Evolutionary conservation across 352 stramenopile genomes (phyloP).

Genomic region (Phytophthora sp.): DNA sequence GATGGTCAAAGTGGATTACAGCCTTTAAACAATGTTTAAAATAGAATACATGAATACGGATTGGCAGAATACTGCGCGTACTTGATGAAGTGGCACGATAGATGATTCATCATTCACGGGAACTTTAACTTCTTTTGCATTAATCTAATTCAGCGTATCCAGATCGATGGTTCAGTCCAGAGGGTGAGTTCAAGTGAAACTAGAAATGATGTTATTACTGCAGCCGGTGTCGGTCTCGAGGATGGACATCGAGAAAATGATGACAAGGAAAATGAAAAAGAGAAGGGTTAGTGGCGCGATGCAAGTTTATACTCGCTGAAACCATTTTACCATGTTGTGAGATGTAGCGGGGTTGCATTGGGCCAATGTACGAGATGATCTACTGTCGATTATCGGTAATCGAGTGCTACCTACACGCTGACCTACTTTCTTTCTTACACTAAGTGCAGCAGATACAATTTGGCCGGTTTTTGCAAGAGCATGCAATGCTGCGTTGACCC

Average conservation of each 20-base stretch:
- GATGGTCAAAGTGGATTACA: not conserved
- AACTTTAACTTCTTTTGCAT: constrained; percentile 25
- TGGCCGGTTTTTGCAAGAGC: constrained; percentile 37
- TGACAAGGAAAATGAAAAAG: not conserved
- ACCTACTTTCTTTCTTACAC: constrained; percentile 31
- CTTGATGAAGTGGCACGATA: constrained; percentile 26
- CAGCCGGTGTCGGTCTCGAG: not conserved
- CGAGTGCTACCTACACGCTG: constrained; percentile 15
- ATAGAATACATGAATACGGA: not conserved
- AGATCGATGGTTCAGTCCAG: constrained; percentile 13
- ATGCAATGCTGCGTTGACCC: constrained; percentile 10
- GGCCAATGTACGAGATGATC: constrained; percentile 17
- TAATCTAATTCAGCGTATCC: constrained; percentile 9
- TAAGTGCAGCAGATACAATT: constrained; percentile 39
- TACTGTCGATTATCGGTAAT: constrained; percentile 29
- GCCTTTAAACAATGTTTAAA: not conserved
- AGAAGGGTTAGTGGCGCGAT: too few relatives aligned
- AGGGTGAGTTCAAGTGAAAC: not conserved
- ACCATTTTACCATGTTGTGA: too few relatives aligned
- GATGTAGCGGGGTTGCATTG: constrained; percentile 15
- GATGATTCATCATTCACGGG: constrained; percentile 4
- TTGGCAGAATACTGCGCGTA: constrained; percentile 19
- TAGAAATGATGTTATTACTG: not conserved
- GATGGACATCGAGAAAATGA: not conserved
- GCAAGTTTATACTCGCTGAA: too few relatives aligned